Conservation (phyloP, 345 rosid genomes). For the Salix suchowensis region DNA sequence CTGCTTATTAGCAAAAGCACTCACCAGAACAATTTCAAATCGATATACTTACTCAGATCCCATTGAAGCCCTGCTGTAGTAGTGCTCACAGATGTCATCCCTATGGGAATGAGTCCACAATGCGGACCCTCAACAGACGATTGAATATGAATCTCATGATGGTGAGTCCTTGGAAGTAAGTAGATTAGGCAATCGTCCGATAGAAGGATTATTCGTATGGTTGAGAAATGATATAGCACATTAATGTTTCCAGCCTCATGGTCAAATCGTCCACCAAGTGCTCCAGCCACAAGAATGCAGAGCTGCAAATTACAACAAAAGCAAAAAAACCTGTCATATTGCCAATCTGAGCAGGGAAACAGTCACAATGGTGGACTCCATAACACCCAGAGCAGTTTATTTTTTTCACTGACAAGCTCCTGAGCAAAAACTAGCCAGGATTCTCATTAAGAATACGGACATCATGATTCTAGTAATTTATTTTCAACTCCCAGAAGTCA, state of each 20-base stretch:
- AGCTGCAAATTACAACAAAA: slow-evolving; percentile 39
- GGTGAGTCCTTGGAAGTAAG: slow-evolving; percentile 66
- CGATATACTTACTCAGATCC: slow-evolving; percentile 70
- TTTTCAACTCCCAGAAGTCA: background rate
- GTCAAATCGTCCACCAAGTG: slow-evolving; percentile 96
- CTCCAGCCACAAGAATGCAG: slow-evolving; percentile 85
- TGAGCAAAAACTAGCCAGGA: background rate
- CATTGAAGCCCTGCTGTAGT: slow-evolving; percentile 85
- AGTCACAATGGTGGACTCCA: background rate
- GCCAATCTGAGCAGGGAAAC: slow-evolving; percentile 2
- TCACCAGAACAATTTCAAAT: background rate
- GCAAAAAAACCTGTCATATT: background rate
- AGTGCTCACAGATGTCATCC: slow-evolving; percentile 58
- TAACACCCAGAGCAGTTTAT: background rate
- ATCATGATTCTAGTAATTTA: background rate
- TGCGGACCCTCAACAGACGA: slow-evolving; percentile 73
- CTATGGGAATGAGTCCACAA: slow-evolving; percentile 88
- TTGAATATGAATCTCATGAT: slow-evolving; percentile 57
- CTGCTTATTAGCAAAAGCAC: background rate
- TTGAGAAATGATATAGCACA: slow-evolving; percentile 57
- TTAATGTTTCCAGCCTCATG: slow-evolving; percentile 91
- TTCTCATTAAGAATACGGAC: background rate
- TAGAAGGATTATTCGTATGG: slow-evolving; percentile 51
- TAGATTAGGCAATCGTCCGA: slow-evolving; percentile 77
- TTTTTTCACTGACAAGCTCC: background rate